Conservation (phyloP, 2,329 filamentous ascomycete genomes). For the Fusarium irregulare region DNA sequence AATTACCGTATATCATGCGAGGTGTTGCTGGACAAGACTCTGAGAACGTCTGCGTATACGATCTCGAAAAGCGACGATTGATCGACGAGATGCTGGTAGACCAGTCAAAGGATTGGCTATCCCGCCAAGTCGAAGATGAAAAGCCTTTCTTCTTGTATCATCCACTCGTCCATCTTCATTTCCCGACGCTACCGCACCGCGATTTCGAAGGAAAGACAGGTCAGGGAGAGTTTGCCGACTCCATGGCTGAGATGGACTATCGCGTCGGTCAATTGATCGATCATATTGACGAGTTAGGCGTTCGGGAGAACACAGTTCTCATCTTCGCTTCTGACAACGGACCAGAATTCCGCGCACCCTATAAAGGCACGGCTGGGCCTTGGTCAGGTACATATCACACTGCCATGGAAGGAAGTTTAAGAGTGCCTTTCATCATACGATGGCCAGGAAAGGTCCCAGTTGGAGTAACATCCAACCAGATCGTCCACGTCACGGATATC, state of each 20-base stretch:
- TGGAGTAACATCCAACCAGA: conserved; percentile 46
- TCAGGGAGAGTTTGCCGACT: conserved; percentile 50
- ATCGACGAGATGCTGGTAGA: conserved; percentile 51
- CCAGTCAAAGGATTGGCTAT: conserved; percentile 49
- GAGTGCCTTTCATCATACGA: conserved; percentile 51
- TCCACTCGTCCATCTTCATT: conserved; percentile 50
- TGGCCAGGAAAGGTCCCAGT: conserved; percentile 49
- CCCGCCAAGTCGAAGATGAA: conserved; percentile 37
- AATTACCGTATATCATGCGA: conserved; percentile 52
- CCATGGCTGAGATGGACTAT: conserved; percentile 51
- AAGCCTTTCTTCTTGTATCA: conserved; percentile 51
- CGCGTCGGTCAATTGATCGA: conserved; percentile 49
- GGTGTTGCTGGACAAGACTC: conserved; percentile 44
- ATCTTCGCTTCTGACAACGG: conserved; percentile 54
- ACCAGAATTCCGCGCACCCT: conserved; percentile 49
- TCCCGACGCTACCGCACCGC: conserved; percentile 48
- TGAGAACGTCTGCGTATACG: conserved; percentile 49
- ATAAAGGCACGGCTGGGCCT: conserved; percentile 49
- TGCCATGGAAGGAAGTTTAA: conserved; percentile 51
- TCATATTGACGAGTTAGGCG: conserved; percentile 46
- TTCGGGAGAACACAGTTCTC: conserved; percentile 49
- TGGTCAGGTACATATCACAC: conserved; percentile 53
- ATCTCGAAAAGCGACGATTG: conserved; percentile 46
- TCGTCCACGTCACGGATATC: conserved; percentile 50
- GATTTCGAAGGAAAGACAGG: conserved; percentile 47